Conservation (phyloP, 2,329 filamentous ascomycete genomes). For the Gliomastix tumulicola region DNA sequence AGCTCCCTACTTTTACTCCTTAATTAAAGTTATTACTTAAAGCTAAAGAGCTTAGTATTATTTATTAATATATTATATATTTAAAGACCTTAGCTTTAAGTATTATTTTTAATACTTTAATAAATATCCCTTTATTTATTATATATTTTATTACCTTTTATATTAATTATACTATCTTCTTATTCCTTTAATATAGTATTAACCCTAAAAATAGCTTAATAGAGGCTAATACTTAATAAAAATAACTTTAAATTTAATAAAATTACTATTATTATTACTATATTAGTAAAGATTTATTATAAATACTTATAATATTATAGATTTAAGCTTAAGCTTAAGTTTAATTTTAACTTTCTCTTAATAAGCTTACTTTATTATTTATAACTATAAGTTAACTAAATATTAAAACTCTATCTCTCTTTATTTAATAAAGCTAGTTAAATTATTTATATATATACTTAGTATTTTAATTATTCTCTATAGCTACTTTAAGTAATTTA, state of each 20-base stretch:
- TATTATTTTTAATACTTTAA: background rate
- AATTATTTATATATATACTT: background rate
- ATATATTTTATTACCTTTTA: background rate
- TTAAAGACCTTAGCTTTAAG: background rate
- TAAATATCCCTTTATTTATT: background rate
- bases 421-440: slow-evolving; percentile 1
- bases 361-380: background rate
- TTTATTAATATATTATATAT: slow-evolving; percentile 1
- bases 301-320: background rate
- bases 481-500: background rate
- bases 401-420: background rate
- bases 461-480: background rate
- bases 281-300: background rate
- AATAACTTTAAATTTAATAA: background rate
- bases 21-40: background rate
- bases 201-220: background rate
- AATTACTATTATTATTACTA: background rate
- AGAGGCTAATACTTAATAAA: background rate
- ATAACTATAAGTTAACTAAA: background rate
- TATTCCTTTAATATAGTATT: slow-evolving; percentile 1
- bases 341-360: background rate
- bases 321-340: background rate
- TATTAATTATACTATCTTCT: background rate
- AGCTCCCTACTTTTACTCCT: background rate
- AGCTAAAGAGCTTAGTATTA: background rate